Percentiles rank a stretch among this genome's conserved stretches.
These are phyloP conservation scores for Cutaneotrichosporon cyanovorans DNA, from an alignment of 1,284 basidiomycete species.

Conservation along the genomic window DNA sequence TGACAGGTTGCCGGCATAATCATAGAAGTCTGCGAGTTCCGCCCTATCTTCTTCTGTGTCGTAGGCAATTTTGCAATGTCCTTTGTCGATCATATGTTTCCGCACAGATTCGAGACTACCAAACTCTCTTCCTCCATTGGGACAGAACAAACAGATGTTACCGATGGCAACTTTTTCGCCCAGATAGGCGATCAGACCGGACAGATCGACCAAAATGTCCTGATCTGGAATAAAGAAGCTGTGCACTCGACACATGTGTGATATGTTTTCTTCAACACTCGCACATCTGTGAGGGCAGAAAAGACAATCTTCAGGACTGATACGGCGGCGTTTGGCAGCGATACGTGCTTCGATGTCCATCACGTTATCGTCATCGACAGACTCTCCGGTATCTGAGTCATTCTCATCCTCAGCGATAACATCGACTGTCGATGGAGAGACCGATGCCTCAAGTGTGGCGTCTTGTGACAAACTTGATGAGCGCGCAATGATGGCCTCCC, in stretches of 20 bases:
- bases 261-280: slow-evolving; percentile 61
- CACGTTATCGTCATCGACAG: too few species aligned
- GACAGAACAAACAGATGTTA: slow-evolving; percentile 87
- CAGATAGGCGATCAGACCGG: slow-evolving; percentile 76
- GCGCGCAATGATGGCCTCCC: too few species aligned
- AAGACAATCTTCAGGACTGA: slow-evolving; percentile 66
- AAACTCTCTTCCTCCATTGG: slow-evolving; percentile 68
- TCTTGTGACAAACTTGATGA: too few species aligned
- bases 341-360: slow-evolving; percentile 54
- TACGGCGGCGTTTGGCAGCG: slow-evolving; percentile 58
- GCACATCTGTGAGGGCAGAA: slow-evolving; percentile 64
- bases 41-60: slow-evolving; percentile 70
- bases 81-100: slow-evolving; percentile 90
- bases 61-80: slow-evolving; percentile 94
- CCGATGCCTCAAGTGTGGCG: too few species aligned
- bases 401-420: slow-evolving; percentile 48
- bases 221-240: slow-evolving; percentile 96
- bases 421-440: neutral
- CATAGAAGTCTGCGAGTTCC: slow-evolving; percentile 89
- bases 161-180: slow-evolving; percentile 90
- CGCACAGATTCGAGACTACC: slow-evolving; percentile 72
- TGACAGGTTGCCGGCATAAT: slow-evolving; percentile 76
- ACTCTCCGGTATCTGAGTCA: slow-evolving; percentile 49
- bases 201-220: slow-evolving; percentile 76
- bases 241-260: slow-evolving; percentile 80